Evolutionary conservation across 352 stramenopile species (phyloP), one percentile per base, ranked within the genome.

Genomic region (Phytophthora pseudosyringae): DNA sequence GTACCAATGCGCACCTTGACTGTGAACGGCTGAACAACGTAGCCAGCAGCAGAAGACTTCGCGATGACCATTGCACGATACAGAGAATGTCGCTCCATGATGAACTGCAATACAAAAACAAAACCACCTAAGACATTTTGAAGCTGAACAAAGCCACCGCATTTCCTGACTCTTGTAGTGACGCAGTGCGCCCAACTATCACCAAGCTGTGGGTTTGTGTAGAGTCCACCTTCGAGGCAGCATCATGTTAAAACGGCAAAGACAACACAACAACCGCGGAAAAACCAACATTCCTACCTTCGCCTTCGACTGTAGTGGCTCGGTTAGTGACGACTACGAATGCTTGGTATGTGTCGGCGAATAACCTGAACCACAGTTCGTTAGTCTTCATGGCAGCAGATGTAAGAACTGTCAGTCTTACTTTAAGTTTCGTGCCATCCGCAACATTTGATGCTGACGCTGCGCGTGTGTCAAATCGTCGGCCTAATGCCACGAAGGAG

Each of bases 301-400:
- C 66, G 16, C 61, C 48, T 53, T 75, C 70, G 39, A 78, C 57
- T 25, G 78, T 89, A 5, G 75, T 69, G 28, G 84, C 84, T 9
- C 75, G 80, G 54, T 94, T 94, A 5, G 80, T 92, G 39, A 87
- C 71, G 16, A 89, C 66, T 36, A 88, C 61, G 44, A 91, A 94
- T 7, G 71, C 78, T 50, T 86, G 66, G 48, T 90, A 74, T 2
- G 83, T 81, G 35, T 92, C 84, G 0, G 83, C 77, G 29, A 92
- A 71, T 45, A 88, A 47, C 60, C 84, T 93, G 52, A 51, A 9
- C 35, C 29, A 40, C 4, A 38, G 26, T 8, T 32, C 33, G 48
- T 63, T 61, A 64, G 36, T 28, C 10, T 35, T 39, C 18, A 9
- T 29, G 35, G 0, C 15, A 47, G 11, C 26, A 55, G 18, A 21